These are phyloP conservation scores for Trypanosoma congolense DNA, from an alignment of 208 protist genomes.

Conservation along the genomic window DNA sequence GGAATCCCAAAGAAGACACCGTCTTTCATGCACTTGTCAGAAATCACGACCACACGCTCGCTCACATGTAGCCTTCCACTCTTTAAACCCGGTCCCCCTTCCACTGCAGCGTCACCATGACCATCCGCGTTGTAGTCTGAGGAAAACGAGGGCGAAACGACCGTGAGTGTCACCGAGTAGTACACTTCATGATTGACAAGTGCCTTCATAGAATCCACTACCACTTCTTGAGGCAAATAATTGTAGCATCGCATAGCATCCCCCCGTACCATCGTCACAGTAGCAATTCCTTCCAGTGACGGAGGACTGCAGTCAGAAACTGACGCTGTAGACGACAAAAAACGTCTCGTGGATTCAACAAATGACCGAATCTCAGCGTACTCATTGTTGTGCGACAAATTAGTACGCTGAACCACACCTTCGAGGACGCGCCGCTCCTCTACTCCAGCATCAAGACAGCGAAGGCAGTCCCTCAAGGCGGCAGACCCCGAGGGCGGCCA, in stretches of 20 bases:
- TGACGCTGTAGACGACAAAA: neutral
- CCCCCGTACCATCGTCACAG: slow-evolving; percentile 33
- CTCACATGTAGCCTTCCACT: slow-evolving; percentile 14
- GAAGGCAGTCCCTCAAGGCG: slow-evolving; percentile 36
- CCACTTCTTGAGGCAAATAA: slow-evolving; percentile 48
- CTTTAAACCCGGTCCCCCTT: neutral
- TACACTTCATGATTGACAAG: slow-evolving; percentile 52
- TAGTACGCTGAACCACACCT: slow-evolving; percentile 28
- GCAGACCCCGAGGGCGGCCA: slow-evolving; percentile 12
- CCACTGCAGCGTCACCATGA: no score
- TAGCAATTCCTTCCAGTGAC: neutral
- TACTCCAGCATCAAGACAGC: slow-evolving; percentile 45
- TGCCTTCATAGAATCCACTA: slow-evolving; percentile 26
- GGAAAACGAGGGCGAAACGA: slow-evolving; percentile 10
- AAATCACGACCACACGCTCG: slow-evolving; percentile 21
- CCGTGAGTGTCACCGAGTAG: slow-evolving; percentile 29
- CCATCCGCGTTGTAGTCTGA: no score
- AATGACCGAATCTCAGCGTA: slow-evolving; percentile 69
- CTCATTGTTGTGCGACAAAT: slow-evolving; percentile 47
- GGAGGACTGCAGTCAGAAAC: slow-evolving; percentile 10
- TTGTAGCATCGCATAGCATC: slow-evolving; percentile 73
- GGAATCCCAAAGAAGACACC: slow-evolving; percentile 32
- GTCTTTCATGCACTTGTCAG: slow-evolving; percentile 12
- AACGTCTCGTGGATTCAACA: slow-evolving; percentile 22
- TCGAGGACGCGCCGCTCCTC: slow-evolving; percentile 30